Conservation (phyloP, 139 green algal genomes). For the Haematococcus lacustris region DNA sequence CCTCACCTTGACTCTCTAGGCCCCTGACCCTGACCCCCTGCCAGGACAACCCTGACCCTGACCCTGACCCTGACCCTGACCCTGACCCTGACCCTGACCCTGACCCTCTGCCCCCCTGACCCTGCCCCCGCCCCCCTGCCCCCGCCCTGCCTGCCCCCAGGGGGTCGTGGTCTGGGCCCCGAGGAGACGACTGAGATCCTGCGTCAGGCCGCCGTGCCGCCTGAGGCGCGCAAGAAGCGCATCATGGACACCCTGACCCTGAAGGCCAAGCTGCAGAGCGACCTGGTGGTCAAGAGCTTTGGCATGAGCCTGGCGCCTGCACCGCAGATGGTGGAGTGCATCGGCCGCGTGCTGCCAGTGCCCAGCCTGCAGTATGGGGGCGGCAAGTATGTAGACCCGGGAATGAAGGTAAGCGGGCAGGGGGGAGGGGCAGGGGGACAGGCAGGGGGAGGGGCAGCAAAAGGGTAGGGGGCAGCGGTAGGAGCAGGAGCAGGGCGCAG, state of each 20-base stretch:
- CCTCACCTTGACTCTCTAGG: too few relatives aligned
- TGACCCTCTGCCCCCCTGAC: too few relatives aligned
- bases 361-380: background rate
- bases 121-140: too few relatives aligned
- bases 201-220: background rate
- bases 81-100: too few relatives aligned
- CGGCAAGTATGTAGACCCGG: background rate
- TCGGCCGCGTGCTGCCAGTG: background rate
- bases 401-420: background rate
- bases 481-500: background rate
- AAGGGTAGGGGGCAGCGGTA: background rate
- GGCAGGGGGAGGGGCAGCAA: too few relatives aligned
- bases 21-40: too few relatives aligned
- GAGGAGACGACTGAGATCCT: constrained; percentile 1
- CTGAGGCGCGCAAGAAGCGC: background rate
- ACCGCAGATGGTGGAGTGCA: background rate
- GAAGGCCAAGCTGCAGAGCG: background rate
- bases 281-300: background rate
- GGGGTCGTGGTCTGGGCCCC: background rate
- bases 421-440: background rate
- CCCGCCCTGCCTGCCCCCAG: too few relatives aligned
- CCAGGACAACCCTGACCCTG: too few relatives aligned
- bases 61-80: too few relatives aligned
- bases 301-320: background rate
- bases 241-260: background rate